A percentile compares a stretch with the other conserved stretches of the same genome.
Evolutionary conservation across 176 grass and related monocot species (phyloP).

Genomic region (Sorghum bicolor): DNA sequence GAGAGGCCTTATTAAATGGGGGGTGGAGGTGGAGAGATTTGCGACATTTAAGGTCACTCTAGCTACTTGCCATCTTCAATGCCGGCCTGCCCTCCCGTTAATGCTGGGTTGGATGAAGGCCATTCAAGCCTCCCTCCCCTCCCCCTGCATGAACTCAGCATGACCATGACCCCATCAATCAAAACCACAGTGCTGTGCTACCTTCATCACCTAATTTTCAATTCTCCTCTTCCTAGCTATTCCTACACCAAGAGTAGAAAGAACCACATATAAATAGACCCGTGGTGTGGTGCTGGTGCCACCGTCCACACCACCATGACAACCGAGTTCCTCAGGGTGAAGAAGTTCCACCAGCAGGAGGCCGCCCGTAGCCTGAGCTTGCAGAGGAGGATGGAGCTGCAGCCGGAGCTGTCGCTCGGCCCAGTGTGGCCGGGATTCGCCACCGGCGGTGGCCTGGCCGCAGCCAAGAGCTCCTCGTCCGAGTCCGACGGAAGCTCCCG

Average conservation of each 20-base stretch:
- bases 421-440: constrained; percentile 31
- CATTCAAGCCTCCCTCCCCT: constrained; percentile 54
- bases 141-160: constrained; percentile 39
- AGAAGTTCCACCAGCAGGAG: constrained; percentile 21
- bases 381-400: constrained; percentile 34
- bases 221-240: constrained; percentile 1
- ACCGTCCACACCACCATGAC: constrained; percentile 30
- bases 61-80: constrained; percentile 76
- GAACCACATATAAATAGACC: not conserved
- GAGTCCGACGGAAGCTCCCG: constrained; percentile 62
- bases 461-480: constrained; percentile 58
- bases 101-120: constrained; percentile 78
- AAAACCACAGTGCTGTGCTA: constrained; percentile 25
- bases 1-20: constrained; percentile 61
- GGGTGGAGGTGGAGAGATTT: constrained; percentile 70
- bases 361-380: not conserved
- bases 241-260: not conserved
- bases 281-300: not conserved
- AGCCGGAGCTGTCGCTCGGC: constrained; percentile 70
- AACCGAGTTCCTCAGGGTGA: constrained; percentile 31
- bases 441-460: not conserved
- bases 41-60: constrained; percentile 85
- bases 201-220: not conserved
- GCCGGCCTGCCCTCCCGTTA: constrained; percentile 67
- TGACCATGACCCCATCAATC: constrained; percentile 61